A percentile compares a stretch with the other conserved stretches of the same genome.
Conservation (phyloP, 2,329 filamentous ascomycete genomes). For the Tolypocladium amazonense region DNA sequence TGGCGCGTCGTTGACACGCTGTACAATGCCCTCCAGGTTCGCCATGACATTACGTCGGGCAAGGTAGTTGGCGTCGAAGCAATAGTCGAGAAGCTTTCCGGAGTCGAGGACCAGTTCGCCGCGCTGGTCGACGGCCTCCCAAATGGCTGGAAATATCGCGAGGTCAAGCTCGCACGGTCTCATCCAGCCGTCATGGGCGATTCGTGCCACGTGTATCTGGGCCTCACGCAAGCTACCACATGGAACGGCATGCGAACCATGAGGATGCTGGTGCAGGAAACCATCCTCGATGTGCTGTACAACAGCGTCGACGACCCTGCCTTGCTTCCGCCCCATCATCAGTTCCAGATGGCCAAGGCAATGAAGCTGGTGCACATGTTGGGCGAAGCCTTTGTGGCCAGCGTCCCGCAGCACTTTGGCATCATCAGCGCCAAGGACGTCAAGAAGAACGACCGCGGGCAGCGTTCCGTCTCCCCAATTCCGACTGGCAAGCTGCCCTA, state of each 20-base stretch:
- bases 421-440: constrained; percentile 31
- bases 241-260: constrained; percentile 38
- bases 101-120: constrained; percentile 32
- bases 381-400: constrained; percentile 31
- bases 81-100: constrained; percentile 23
- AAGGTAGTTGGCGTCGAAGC: constrained; percentile 22
- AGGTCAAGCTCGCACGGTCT: constrained; percentile 24
- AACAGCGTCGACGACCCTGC: constrained; percentile 17
- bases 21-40: constrained; percentile 33
- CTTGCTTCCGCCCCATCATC: constrained; percentile 17
- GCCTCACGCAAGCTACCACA: constrained; percentile 31
- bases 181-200: constrained; percentile 30
- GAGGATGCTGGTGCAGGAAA: constrained; percentile 36
- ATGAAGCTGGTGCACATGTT: constrained; percentile 27
- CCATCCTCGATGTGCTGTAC: constrained; percentile 32
- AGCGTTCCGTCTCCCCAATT: constrained; percentile 12
- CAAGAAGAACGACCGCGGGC: constrained; percentile 9
- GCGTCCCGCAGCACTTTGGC: constrained; percentile 38
- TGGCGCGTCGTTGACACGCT: constrained; percentile 33
- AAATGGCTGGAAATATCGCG: constrained; percentile 29
- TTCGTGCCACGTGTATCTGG: constrained; percentile 34
- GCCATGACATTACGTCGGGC: constrained; percentile 32
- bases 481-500: constrained; percentile 16
- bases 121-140: constrained; percentile 27
- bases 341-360: constrained; percentile 23